Percentiles rank a stretch among this genome's conserved stretches.
phyloP scores from a whole-genome alignment of 2,329 filamentous ascomycete genomes.

The Pseudopyricularia cyperi region DNA sequence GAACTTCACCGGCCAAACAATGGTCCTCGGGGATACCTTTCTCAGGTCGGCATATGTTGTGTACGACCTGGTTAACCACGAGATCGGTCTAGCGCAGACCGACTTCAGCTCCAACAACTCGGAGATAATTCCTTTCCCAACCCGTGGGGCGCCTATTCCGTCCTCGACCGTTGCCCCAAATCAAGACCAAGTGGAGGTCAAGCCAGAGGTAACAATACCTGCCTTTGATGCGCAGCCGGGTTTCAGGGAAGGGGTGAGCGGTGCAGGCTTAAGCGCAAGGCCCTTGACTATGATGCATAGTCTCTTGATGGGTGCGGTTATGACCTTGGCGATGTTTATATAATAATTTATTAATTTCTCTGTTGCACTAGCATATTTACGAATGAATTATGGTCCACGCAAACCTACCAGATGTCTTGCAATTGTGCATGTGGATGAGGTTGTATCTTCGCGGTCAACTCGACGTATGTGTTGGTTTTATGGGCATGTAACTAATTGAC shows the following conservation, averaged over 20 bases:
- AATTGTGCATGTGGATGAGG: too few relatives aligned
- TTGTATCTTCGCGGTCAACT: too few relatives aligned
- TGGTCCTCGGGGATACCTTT: slow-evolving; percentile 44
- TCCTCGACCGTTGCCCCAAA: slow-evolving; percentile 30
- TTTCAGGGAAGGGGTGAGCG: slow-evolving; percentile 15
- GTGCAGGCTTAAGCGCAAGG: not conserved
- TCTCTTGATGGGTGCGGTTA: not conserved
- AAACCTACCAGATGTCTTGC: too few relatives aligned
- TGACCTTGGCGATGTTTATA: not conserved
- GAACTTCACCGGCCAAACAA: slow-evolving; percentile 27
- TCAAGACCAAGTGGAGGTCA: slow-evolving; percentile 19
- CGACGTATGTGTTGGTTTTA: too few relatives aligned
- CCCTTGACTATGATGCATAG: not conserved
- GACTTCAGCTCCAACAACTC: slow-evolving; percentile 39
- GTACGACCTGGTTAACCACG: slow-evolving; percentile 45
- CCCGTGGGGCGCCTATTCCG: slow-evolving; percentile 34
- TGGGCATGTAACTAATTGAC: too few relatives aligned
- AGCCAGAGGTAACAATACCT: slow-evolving; percentile 14
- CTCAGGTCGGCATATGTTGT: slow-evolving; percentile 47
- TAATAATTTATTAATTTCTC: not conserved
- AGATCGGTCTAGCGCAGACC: slow-evolving; percentile 40
- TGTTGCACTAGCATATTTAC: too few relatives aligned
- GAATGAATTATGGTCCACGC: too few relatives aligned
- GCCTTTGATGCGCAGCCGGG: slow-evolving; percentile 21
- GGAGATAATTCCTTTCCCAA: slow-evolving; percentile 36